Evolutionary conservation across 345 rosid genomes (phyloP).

Genomic region (Crucihimalaya himalaica): DNA sequence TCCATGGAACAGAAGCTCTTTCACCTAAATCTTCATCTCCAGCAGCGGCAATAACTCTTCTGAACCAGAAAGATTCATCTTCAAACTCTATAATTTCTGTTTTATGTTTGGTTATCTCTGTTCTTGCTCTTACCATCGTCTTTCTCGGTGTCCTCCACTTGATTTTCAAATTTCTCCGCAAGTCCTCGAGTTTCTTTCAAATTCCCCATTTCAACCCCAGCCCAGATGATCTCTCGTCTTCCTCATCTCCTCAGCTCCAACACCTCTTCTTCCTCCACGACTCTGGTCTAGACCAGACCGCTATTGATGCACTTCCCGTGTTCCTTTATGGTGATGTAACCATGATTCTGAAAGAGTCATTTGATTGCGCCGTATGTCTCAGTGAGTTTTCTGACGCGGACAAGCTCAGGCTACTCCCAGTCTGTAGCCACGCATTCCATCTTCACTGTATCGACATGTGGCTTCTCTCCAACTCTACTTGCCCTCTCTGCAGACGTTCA

Average conservation of each 20-base stretch:
- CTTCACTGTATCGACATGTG: conserved; percentile 68
- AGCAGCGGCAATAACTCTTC: background rate
- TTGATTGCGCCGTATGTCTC: conserved; percentile 75
- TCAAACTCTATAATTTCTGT: conserved; percentile 49
- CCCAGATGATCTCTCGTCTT: conserved; percentile 49
- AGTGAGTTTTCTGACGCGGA: conserved; percentile 59
- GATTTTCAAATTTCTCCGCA: conserved; percentile 53
- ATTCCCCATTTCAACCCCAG: conserved; percentile 48
- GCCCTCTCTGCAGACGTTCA: conserved; percentile 70
- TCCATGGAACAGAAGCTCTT: conserved; percentile 11
- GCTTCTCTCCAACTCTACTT: conserved; percentile 82
- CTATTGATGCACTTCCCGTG: conserved; percentile 69
- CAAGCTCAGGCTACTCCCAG: conserved; percentile 67
- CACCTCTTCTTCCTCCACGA: conserved; percentile 68
- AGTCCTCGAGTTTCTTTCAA: conserved; percentile 48
- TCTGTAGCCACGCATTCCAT: conserved; percentile 77
- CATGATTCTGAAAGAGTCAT: conserved; percentile 60
- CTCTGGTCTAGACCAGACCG: conserved; percentile 67
- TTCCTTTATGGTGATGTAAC: conserved; percentile 54
- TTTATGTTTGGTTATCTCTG: conserved; percentile 51
- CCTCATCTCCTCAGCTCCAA: conserved; percentile 66
- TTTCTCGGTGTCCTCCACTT: conserved; percentile 62
- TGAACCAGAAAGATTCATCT: conserved; percentile 26
- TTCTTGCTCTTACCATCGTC: conserved; percentile 57
- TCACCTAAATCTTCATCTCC: conserved; percentile 12